Evolutionary conservation across 805 yeast species (phyloP).

Genomic region (Deakozyma indianensis): DNA sequence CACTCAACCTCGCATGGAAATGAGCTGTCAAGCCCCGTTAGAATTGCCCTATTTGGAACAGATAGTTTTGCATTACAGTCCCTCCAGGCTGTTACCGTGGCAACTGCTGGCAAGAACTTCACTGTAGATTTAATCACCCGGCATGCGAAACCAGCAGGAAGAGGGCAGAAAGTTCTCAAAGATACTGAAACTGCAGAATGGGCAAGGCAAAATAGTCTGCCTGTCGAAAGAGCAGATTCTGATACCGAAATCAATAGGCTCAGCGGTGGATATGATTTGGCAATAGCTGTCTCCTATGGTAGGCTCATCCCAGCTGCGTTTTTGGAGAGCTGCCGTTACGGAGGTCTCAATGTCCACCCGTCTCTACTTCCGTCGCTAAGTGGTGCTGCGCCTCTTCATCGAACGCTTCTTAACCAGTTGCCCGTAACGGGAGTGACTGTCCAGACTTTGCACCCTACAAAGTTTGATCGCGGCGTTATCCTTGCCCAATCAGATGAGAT

Average conservation of each 20-base stretch:
- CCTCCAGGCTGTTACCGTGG: slow-evolving; percentile 24
- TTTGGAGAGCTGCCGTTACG: slow-evolving; percentile 32
- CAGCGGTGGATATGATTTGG: slow-evolving; percentile 28
- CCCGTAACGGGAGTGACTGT: slow-evolving; percentile 65
- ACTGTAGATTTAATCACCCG: slow-evolving; percentile 49
- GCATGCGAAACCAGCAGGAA: slow-evolving; percentile 48
- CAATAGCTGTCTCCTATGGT: slow-evolving; percentile 91
- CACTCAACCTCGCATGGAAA: too few species aligned
- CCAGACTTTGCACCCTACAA: slow-evolving; percentile 78
- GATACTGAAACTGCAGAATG: slow-evolving; percentile 32
- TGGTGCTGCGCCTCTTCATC: slow-evolving; percentile 86
- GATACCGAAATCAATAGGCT: background rate
- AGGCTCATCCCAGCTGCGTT: slow-evolving; percentile 55
- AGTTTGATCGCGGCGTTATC: slow-evolving; percentile 69
- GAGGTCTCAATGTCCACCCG: slow-evolving; percentile 88
- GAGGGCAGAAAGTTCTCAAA: slow-evolving; percentile 30
- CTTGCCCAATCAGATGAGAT: slow-evolving; percentile 16
- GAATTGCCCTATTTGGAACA: slow-evolving; percentile 63
- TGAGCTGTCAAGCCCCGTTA: slow-evolving; percentile 5
- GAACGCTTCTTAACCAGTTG: slow-evolving; percentile 55
- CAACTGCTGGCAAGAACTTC: slow-evolving; percentile 13
- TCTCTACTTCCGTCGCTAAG: slow-evolving; percentile 66
- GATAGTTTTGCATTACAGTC: slow-evolving; percentile 54
- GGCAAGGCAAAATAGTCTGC: background rate
- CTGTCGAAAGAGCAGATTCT: background rate